Evolutionary conservation across 805 yeast species (phyloP).

Genomic region (Cyberlindnera samutprakarnensis): DNA sequence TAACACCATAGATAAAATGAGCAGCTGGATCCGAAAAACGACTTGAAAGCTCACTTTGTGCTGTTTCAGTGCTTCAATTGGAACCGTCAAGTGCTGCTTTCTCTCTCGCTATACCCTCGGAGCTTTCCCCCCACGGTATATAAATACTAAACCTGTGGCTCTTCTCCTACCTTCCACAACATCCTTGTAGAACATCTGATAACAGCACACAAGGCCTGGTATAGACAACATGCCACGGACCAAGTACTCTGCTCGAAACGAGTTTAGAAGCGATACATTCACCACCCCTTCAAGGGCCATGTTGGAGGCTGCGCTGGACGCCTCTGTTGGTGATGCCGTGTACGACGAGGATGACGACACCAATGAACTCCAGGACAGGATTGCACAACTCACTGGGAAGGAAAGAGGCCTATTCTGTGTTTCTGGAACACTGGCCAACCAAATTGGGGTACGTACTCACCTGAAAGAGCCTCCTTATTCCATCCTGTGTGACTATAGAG

Average conservation of each 20-base stretch:
- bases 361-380: conserved; percentile 48
- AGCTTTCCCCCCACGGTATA: too few species aligned
- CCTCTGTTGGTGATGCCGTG: conserved; percentile 82
- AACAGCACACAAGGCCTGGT: too few species aligned
- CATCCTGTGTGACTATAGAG: conserved; percentile 78
- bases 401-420: conserved; percentile 78
- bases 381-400: conserved; percentile 67
- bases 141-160: too few species aligned
- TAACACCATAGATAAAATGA: too few species aligned
- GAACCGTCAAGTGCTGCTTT: too few species aligned
- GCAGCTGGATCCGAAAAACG: too few species aligned
- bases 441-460: conserved; percentile 72
- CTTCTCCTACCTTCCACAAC: too few species aligned
- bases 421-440: conserved; percentile 89
- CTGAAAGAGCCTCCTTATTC: conserved; percentile 78
- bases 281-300: conserved; percentile 77
- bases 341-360: conserved; percentile 78
- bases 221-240: background rate
- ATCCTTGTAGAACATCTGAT: too few species aligned
- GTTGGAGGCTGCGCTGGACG: conserved; percentile 49
- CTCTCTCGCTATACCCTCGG: too few species aligned
- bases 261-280: conserved; percentile 76
- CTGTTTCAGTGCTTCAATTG: too few species aligned
- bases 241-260: conserved; percentile 30
- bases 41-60: too few species aligned